Evolutionary conservation across 2,329 filamentous ascomycete genomes (phyloP), one percentile per base, ranked within the genome.

Genomic region (Clonostachys solani): DNA sequence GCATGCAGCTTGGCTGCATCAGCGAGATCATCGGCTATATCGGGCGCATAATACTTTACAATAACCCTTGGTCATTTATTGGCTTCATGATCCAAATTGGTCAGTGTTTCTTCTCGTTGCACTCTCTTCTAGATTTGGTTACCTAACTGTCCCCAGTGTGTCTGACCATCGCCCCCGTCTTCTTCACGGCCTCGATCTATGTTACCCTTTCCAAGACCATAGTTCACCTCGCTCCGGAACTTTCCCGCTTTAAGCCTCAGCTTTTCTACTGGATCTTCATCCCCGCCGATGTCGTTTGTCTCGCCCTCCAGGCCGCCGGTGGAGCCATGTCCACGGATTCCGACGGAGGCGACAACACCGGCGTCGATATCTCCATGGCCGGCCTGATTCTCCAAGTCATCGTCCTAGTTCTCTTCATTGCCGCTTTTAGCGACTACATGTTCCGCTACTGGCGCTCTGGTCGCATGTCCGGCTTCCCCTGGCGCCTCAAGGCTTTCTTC

Each of bases 71-170:
- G 55, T 64, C 59, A 40, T 75, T 83, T 55, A 56, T 56, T 9
- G 78, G 73, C 0, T 87, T 87, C 56, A 69, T 86, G 54, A 74
- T 84, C 15, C 80, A 87, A 57, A 84, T 85, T 51, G 59, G 54
- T 60, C 68, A 58, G 68, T 74, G 73, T 52, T 29, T 66, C 60
- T 33, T 9, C n/a, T 13, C 18, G 19, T 15, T 17, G 17, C 38
- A 15, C 12, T 43, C 35, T 40, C 19, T 12, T 12, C n/a, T 80
- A 87, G 58, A 84, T 86, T 52, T 33, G 23, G 35, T 15, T 16
- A 46, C 12, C 6, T 44, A 33, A n/a, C 41, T 8, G n/a, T n/a
- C 16, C 19, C 19, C 44, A 80, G 75, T 44, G 50, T 81, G 76
- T 56, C 69, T 86, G 36, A 82, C 77, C 1, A 56, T 49, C 7